Conservation (phyloP, 139 green algal species). For the Diplosphaera chodatii region DNA sequence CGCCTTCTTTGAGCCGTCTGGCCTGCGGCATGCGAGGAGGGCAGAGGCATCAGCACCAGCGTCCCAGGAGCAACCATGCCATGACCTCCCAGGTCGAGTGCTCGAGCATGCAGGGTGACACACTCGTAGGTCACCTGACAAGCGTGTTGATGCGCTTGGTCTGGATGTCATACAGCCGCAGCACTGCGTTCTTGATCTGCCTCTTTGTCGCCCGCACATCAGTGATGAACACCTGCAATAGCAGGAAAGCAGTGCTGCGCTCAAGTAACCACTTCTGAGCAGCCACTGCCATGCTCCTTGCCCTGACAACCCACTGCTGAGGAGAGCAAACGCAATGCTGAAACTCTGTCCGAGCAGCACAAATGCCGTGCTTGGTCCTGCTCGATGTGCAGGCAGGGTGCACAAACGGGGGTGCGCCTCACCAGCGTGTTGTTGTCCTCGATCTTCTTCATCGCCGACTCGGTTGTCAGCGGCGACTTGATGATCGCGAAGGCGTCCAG, state of each 20-base stretch:
- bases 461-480: slow-evolving; percentile 96
- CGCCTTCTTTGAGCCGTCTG: slow-evolving; percentile 97
- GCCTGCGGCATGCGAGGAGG: too few species aligned
- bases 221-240: slow-evolving; percentile 83
- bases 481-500: slow-evolving; percentile 85
- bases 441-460: slow-evolving; percentile 99
- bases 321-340: too few species aligned
- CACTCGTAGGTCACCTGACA: slow-evolving; percentile 80
- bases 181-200: slow-evolving; percentile 92
- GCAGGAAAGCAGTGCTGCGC: too few species aligned
- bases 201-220: slow-evolving; percentile 81
- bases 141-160: slow-evolving; percentile 98
- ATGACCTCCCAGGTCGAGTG: too few species aligned
- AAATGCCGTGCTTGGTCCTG: background rate
- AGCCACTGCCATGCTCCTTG: too few species aligned
- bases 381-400: too few species aligned
- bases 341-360: too few species aligned
- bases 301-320: too few species aligned
- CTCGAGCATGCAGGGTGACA: too few species aligned
- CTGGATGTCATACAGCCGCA: slow-evolving; percentile 96
- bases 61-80: too few species aligned
- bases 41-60: too few species aligned
- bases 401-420: slow-evolving; percentile 4
- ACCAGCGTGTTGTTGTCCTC: slow-evolving; percentile 99
- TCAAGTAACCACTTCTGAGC: background rate